Evolutionary conservation across 495 filamentous ascomycete genomes (phyloP).

Genomic region (Neurospora terricola): DNA sequence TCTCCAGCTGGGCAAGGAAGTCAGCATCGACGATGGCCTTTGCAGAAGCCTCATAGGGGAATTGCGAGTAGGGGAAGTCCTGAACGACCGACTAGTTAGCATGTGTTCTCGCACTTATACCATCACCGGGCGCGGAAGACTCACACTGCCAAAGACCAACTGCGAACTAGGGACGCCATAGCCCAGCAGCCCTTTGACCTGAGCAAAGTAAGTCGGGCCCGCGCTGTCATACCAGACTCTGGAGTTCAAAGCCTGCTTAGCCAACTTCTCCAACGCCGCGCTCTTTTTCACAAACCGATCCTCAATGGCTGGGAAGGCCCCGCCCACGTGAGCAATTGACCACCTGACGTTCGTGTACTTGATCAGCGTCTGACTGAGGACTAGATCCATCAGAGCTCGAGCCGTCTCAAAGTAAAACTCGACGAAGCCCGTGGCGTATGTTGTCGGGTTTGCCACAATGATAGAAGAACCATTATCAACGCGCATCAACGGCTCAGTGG

Average conservation of each 20-base stretch:
- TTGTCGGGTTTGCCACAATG: background rate
- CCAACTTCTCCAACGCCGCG: background rate
- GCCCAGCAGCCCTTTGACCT: conserved; percentile 2
- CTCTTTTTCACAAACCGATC: background rate
- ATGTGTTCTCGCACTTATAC: background rate
- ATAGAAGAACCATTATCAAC: background rate
- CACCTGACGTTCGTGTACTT: conserved; percentile 2
- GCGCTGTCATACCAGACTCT: conserved; percentile 6
- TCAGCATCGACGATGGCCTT: background rate
- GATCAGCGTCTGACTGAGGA: background rate
- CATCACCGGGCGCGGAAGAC: background rate
- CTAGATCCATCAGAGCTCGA: conserved; percentile 2
- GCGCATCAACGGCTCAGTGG: background rate
- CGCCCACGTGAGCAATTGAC: background rate
- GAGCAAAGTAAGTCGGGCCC: conserved; percentile 1
- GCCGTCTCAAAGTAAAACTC: conserved; percentile 6
- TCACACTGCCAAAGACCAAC: conserved; percentile 1
- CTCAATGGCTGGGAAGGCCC: background rate
- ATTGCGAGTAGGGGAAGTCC: background rate
- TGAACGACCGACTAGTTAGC: background rate
- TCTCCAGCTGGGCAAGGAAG: background rate
- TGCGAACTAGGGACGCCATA: conserved; percentile 1
- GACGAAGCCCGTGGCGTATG: background rate
- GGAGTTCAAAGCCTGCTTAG: background rate
- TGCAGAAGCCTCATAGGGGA: background rate